A percentile compares a stretch with the other conserved stretches of the same genome.
These are phyloP conservation scores for Sporothrix schenckii DNA, from an alignment of 2,329 filamentous ascomycete genomes.

Conservation along the genomic window DNA sequence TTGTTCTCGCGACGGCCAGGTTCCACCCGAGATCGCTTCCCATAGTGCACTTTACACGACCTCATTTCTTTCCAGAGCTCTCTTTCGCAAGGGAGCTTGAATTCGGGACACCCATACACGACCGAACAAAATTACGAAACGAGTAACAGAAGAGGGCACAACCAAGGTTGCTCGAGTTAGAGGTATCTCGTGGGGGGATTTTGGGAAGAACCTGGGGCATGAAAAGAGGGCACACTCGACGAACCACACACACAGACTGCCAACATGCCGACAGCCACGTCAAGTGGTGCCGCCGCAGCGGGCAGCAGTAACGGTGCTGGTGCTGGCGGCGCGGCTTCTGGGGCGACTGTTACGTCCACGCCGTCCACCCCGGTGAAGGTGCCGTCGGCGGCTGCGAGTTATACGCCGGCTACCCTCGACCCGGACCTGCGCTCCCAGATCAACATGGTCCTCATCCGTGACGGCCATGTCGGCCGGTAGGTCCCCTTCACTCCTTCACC, in stretches of 20 bases:
- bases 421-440: constrained; percentile 65
- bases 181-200: too few species aligned
- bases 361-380: constrained; percentile 64
- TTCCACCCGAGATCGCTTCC: neutral
- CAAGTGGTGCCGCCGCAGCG: constrained; percentile 15
- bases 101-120: too few species aligned
- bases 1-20: neutral
- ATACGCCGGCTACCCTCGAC: constrained; percentile 64
- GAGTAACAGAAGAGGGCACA: neutral
- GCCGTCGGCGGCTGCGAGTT: constrained; percentile 60
- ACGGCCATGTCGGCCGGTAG: constrained; percentile 64
- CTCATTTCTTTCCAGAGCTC: neutral
- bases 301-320: constrained; percentile 13
- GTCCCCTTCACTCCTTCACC: constrained; percentile 32
- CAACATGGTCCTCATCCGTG: constrained; percentile 60
- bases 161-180: neutral
- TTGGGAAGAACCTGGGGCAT: neutral
- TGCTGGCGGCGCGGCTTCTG: neutral
- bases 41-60: neutral
- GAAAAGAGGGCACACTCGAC: neutral
- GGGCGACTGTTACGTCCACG: constrained; percentile 24
- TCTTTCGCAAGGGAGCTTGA: constrained; percentile 5
- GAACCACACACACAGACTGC: constrained; percentile 2
- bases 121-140: neutral
- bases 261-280: constrained; percentile 27